These are phyloP conservation scores for Naganishia onofrii DNA, from an alignment of 768 basidiomycete genomes.

Conservation along the genomic window DNA sequence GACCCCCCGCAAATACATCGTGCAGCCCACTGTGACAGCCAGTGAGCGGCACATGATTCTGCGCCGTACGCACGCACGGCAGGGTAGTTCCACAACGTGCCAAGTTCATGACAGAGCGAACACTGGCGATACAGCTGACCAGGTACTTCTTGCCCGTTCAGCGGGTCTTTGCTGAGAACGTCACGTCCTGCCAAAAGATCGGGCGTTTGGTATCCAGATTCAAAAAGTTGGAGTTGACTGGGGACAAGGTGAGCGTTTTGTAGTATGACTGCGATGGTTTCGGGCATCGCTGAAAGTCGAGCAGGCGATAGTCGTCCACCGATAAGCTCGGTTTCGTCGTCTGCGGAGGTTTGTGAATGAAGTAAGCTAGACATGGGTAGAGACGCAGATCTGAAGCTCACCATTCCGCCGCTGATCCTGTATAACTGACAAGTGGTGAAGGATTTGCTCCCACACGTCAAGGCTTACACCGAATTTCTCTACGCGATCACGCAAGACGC, in stretches of 20 bases:
- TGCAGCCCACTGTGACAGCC: slow-evolving; percentile 17
- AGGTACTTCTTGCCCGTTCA: background rate
- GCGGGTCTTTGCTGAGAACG: slow-evolving; percentile 6
- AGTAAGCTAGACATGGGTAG: background rate
- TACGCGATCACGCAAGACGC: slow-evolving; percentile 6
- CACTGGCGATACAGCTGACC: slow-evolving; percentile 18
- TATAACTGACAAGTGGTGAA: background rate
- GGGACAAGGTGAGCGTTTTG: background rate
- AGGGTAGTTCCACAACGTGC: slow-evolving; percentile 17
- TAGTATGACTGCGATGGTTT: background rate
- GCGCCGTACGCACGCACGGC: slow-evolving; percentile 10
- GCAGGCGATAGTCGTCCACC: background rate
- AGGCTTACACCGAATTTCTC: slow-evolving; percentile 2
- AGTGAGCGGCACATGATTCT: slow-evolving; percentile 13
- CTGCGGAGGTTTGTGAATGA: background rate
- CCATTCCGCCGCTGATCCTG: background rate
- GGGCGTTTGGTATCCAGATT: slow-evolving; percentile 12
- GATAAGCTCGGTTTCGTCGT: slow-evolving; percentile 9
- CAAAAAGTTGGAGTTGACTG: background rate
- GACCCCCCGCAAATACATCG: slow-evolving; percentile 15
- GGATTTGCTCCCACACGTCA: background rate
- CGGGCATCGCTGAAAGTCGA: background rate
- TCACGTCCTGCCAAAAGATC: slow-evolving; percentile 10
- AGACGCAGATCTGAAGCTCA: background rate
- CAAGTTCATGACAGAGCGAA: slow-evolving; percentile 13